A percentile compares a stretch with the other conserved stretches of the same genome.
These are phyloP conservation scores for Scleromitrula shiraiana DNA, from an alignment of 2,329 filamentous ascomycete species.

Conservation along the genomic window DNA sequence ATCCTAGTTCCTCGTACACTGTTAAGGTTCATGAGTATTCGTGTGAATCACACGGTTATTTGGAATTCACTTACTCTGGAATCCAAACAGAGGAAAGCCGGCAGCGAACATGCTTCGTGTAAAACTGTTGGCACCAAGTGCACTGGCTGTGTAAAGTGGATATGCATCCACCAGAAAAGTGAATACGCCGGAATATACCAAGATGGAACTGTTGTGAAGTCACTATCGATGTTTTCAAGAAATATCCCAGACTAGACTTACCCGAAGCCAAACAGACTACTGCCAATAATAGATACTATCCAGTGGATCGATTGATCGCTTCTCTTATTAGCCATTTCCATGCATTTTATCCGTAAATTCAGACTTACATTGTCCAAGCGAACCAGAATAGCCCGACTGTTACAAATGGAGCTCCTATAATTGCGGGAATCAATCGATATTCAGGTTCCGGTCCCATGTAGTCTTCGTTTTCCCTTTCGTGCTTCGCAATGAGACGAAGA, in stretches of 20 bases:
- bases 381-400: constrained; percentile 50
- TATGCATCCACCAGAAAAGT: constrained; percentile 76
- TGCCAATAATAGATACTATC: constrained; percentile 66
- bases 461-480: constrained; percentile 40
- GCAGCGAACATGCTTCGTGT: constrained; percentile 74
- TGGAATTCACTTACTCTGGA: constrained; percentile 37
- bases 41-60: too few species aligned
- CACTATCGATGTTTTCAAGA: neutral
- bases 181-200: constrained; percentile 77
- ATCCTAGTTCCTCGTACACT: constrained; percentile 38
- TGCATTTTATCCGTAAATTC: constrained; percentile 6
- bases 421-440: constrained; percentile 35
- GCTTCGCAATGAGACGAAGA: constrained; percentile 41
- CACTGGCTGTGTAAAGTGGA: constrained; percentile 64
- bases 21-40: too few species aligned
- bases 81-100: constrained; percentile 65
- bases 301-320: constrained; percentile 41
- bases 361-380: constrained; percentile 59
- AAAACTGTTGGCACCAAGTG: constrained; percentile 77
- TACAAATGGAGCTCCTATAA: constrained; percentile 37
- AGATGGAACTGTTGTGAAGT: constrained; percentile 39
- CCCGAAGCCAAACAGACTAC: constrained; percentile 59
- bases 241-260: constrained; percentile 38
- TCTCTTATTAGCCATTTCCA: neutral
- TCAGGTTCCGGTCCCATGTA: constrained; percentile 31